phyloP scores from a whole-genome alignment of 2,329 filamentous ascomycete genomes.

The Aspergillus quadrilineatus region DNA sequence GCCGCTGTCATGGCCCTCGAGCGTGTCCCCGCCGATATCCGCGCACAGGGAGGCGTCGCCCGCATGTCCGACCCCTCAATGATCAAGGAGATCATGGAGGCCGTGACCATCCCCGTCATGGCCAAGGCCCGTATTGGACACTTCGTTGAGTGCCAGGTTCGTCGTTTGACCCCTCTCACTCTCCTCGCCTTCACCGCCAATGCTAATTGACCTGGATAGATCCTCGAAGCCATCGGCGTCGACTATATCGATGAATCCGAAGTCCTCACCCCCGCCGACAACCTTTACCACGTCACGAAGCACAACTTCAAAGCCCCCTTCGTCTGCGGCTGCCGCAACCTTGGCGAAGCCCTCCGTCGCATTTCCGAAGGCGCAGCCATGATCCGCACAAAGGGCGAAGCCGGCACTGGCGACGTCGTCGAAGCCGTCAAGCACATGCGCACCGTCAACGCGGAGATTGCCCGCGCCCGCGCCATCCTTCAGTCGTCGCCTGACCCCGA shows the following conservation, averaged over 20 bases:
- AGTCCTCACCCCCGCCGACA: slow-evolving; percentile 92
- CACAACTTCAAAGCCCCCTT: slow-evolving; percentile 78
- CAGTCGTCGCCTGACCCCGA: slow-evolving; percentile 50
- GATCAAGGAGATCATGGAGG: slow-evolving; percentile 92
- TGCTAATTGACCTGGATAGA: slow-evolving; percentile 49
- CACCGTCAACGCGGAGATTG: slow-evolving; percentile 80
- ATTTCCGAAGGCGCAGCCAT: slow-evolving; percentile 94
- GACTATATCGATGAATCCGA: slow-evolving; percentile 99
- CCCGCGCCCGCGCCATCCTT: slow-evolving; percentile 62
- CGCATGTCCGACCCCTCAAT: slow-evolving; percentile 94
- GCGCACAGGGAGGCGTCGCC: slow-evolving; percentile 85
- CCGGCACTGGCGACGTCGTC: slow-evolving; percentile 93
- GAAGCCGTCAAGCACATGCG: slow-evolving; percentile 97
- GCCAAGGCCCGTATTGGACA: slow-evolving; percentile 97
- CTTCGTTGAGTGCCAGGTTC: slow-evolving; percentile 89
- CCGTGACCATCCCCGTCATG: slow-evolving; percentile 98
- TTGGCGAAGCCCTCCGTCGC: slow-evolving; percentile 87
- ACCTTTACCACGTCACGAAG: slow-evolving; percentile 90
- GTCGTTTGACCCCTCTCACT: slow-evolving; percentile 11
- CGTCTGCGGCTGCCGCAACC: slow-evolving; percentile 92
- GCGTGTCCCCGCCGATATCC: slow-evolving; percentile 94
- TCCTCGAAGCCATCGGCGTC: slow-evolving; percentile 89
- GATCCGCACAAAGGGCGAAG: slow-evolving; percentile 98
- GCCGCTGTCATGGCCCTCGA: slow-evolving; percentile 98
- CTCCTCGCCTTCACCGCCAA: neutral